Conservation (phyloP, 2,329 filamentous ascomycete genomes). For the Penicillium sp. region DNA sequence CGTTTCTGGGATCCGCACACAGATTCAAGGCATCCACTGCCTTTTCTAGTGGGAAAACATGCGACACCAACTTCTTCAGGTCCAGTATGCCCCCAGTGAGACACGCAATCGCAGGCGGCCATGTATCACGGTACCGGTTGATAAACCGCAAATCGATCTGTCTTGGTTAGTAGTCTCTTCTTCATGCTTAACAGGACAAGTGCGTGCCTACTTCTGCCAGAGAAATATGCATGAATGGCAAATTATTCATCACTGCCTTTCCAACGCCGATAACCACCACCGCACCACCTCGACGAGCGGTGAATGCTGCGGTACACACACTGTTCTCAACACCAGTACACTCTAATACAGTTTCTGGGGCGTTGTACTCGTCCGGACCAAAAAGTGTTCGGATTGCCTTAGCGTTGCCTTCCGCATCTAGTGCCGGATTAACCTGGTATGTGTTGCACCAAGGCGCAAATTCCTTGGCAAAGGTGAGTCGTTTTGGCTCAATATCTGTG, state of each 20-base stretch:
- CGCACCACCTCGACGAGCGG: conserved; percentile 51
- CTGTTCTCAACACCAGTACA: conserved; percentile 60
- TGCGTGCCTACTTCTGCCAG: conserved; percentile 51
- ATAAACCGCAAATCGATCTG: conserved; percentile 62
- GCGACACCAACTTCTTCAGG: conserved; percentile 54
- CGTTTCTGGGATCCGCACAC: conserved; percentile 45
- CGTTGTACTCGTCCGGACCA: conserved; percentile 46
- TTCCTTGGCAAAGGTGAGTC: conserved; percentile 51
- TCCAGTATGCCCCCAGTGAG: conserved; percentile 53
- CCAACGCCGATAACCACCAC: conserved; percentile 60
- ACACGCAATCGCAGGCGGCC: conserved; percentile 57
- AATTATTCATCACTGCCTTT: conserved; percentile 53
- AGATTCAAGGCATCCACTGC: conserved; percentile 52
- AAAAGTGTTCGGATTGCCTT: conserved; percentile 48
- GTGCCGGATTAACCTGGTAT: conserved; percentile 45
- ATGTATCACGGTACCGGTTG: conserved; percentile 61
- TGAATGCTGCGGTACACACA: conserved; percentile 51
- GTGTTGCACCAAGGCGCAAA: conserved; percentile 49
- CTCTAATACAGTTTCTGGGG: conserved; percentile 53
- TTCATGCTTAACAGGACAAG: too few relatives aligned
- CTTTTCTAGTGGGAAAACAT: conserved; percentile 54
- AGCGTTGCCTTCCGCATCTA: conserved; percentile 45
- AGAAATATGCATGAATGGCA: conserved; percentile 59
- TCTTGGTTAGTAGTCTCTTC: too few relatives aligned
- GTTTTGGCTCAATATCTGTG: conserved; percentile 51